Evolutionary conservation across 1,139 yeast genomes (phyloP), one percentile per base, ranked within the genome.

Genomic region (Scheffersomyces titani): DNA sequence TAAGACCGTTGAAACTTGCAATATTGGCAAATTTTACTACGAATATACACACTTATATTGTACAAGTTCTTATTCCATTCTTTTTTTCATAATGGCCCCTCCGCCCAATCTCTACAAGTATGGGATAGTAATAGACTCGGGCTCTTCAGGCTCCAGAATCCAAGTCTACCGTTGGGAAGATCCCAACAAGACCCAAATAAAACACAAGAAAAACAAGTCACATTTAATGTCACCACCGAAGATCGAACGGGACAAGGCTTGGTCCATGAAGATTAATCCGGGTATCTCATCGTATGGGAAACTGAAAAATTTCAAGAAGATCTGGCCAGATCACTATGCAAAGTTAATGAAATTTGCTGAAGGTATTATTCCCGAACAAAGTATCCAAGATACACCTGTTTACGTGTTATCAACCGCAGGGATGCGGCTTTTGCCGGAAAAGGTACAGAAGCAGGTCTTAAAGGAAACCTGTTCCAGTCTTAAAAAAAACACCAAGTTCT

Each of bases 371-470:
- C 96, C 94, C 0, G 65, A 67, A 48, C 78, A 80, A 0, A 76
- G 81, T 58, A 81, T 84, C 61, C 57, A 66, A 5, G 80, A 81
- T 4, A 89, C 94, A 0, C 96, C 96, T 0, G 81, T 90, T 1
- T 89, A 85, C 63, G 83, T 90, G 3, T 82, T 88, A 59, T 90
- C 93, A 7, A 90, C 96, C 0, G 96, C 96, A 7, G 96, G 96
- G 1, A 89, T 89, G 93, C 77, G 96, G 63, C 70, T 89, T 46
- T 65, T 89, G 49, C 83, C 86, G 0, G 69, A 72, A 48, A 71
- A 75, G 52, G 77, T 80, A 40, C 84, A 84, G 59, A 69, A 76
- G 19, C 72, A 70, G 52, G 76, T 88, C 5, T 68, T 89, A 49
- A 61, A 73, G 18, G 82, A 82, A 59, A 80, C 88, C 0, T 89